Conservation (phyloP, 768 basidiomycete genomes). For the Sistotremastrum suecicum region DNA sequence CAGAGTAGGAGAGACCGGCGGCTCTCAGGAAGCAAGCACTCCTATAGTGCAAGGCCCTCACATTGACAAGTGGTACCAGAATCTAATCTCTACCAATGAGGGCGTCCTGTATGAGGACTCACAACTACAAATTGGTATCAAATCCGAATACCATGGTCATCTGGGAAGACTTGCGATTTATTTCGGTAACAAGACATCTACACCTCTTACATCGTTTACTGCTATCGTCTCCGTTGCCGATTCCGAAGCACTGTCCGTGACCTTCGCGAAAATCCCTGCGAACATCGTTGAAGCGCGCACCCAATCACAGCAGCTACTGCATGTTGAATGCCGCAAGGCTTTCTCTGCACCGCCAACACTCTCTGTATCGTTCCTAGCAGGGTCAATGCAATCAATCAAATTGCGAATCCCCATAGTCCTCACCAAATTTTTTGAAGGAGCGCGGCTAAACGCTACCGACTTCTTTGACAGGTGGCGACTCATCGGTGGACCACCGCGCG, state of each 20-base stretch:
- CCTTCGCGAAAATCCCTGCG: conserved; percentile 85
- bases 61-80: conserved; percentile 82
- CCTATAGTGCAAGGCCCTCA: conserved; percentile 54
- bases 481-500: conserved; percentile 90
- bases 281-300: conserved; percentile 67
- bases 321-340: conserved; percentile 86
- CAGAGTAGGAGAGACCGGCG: neutral
- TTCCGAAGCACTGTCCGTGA: conserved; percentile 60
- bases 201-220: conserved; percentile 84
- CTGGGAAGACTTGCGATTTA: conserved; percentile 90
- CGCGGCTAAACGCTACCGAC: conserved; percentile 65
- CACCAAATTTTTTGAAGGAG: conserved; percentile 89
- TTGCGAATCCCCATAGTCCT: conserved; percentile 77
- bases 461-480: conserved; percentile 99
- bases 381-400: conserved; percentile 76
- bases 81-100: conserved; percentile 63
- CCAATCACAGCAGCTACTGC: conserved; percentile 86
- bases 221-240: conserved; percentile 64
- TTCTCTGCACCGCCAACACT: conserved; percentile 70
- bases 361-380: conserved; percentile 82
- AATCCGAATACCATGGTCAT: conserved; percentile 91
- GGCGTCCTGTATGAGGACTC: conserved; percentile 94
- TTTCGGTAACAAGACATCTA: conserved; percentile 88
- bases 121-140: conserved; percentile 90
- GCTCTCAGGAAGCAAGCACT: conserved; percentile 14